Percentiles rank a stretch among this genome's conserved stretches.
phyloP scores from a whole-genome alignment of 345 rosid genomes.

The Reutealis trisperma region DNA sequence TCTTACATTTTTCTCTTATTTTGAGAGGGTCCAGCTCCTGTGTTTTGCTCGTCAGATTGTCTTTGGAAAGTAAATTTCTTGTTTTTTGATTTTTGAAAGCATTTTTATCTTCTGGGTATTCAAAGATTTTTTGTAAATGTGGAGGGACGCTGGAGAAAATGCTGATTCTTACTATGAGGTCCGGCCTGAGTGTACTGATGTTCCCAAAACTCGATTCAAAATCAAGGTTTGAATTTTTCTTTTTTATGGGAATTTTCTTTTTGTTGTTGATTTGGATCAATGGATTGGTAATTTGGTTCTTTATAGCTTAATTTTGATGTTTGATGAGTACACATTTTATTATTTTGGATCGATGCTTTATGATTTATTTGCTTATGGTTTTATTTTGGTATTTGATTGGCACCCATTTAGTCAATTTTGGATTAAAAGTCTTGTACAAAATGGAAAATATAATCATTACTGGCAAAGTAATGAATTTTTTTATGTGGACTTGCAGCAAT shows the following conservation, averaged over 20 bases:
- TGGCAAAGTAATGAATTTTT: not conserved
- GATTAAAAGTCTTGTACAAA: slow-evolving; percentile 2
- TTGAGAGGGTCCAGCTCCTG: slow-evolving; percentile 25
- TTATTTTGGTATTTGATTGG: not conserved
- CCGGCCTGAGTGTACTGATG: slow-evolving; percentile 91
- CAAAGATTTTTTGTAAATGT: slow-evolving; percentile 48
- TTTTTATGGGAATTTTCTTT: not conserved
- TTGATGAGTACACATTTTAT: not conserved
- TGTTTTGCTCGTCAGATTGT: not conserved
- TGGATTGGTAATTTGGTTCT: not conserved
- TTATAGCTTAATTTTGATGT: not conserved
- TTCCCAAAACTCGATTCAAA: slow-evolving; percentile 83
- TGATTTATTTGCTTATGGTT: not conserved
- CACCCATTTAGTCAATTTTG: slow-evolving; percentile 8
- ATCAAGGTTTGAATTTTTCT: slow-evolving; percentile 63
- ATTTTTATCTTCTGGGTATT: too few relatives aligned
- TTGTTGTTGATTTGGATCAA: not conserved
- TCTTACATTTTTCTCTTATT: not conserved
- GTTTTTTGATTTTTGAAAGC: not conserved
- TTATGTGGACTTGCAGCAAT: not conserved
- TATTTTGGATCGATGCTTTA: not conserved
- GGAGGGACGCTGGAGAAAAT: slow-evolving; percentile 65
- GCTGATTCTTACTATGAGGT: slow-evolving; percentile 92
- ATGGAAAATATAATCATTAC: slow-evolving; percentile 1
- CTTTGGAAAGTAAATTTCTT: slow-evolving; percentile 6